Evolutionary conservation across 2,329 filamentous ascomycete genomes (phyloP).

Genomic region (Tolypocladium capitatum): DNA sequence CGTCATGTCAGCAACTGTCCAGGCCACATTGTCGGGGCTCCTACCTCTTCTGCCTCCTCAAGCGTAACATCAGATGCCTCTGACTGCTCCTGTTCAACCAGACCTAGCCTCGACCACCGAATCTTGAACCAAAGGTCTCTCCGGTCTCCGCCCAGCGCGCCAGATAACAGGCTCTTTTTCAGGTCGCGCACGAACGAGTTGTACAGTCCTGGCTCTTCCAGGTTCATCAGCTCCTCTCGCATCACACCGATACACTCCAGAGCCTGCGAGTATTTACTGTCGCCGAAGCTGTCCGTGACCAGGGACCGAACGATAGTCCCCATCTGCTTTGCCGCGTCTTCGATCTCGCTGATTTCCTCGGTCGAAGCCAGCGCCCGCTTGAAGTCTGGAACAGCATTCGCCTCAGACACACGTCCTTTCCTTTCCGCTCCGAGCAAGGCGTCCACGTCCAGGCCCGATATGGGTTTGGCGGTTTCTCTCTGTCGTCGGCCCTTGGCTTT

Average conservation of each 20-base stretch:
- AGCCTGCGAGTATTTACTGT: constrained; percentile 59
- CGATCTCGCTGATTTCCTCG: constrained; percentile 46
- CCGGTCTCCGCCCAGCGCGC: constrained; percentile 61
- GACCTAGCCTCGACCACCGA: constrained; percentile 51
- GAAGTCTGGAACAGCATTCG: constrained; percentile 83
- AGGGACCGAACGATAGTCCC: constrained; percentile 53
- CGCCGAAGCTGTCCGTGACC: constrained; percentile 61
- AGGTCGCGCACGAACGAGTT: constrained; percentile 60
- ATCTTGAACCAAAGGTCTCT: constrained; percentile 74
- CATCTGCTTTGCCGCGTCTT: constrained; percentile 63
- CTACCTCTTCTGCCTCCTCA: constrained; percentile 55
- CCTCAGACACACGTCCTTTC: constrained; percentile 32
- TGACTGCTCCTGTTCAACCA: constrained; percentile 53
- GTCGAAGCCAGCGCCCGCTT: constrained; percentile 59
- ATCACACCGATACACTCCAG: constrained; percentile 66
- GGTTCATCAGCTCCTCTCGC: constrained; percentile 59
- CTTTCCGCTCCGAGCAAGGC: constrained; percentile 53
- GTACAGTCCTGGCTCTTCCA: constrained; percentile 65
- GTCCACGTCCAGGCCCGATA: constrained; percentile 82
- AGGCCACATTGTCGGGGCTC: constrained; percentile 3
- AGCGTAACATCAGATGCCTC: constrained; percentile 53
- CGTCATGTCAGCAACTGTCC: constrained; percentile 11
- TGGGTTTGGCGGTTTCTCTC: constrained; percentile 61
- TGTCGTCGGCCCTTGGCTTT: constrained; percentile 63
- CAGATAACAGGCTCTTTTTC: constrained; percentile 58